Evolutionary conservation across 768 basidiomycete genomes (phyloP).

Genomic region (Rhodosporidiobolus odoratus): DNA sequence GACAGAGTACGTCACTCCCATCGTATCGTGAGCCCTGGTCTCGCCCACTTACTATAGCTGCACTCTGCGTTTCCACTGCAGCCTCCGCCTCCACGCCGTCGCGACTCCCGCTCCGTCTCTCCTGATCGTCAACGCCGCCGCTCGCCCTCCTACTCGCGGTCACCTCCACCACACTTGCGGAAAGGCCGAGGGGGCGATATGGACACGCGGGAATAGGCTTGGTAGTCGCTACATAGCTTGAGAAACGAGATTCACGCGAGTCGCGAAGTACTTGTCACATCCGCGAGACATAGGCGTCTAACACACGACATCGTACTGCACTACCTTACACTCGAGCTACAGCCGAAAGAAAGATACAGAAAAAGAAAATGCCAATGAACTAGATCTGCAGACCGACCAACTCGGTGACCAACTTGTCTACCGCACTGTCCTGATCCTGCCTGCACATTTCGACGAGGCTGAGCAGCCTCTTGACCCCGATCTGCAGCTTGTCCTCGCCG

Average conservation of each 20-base stretch:
- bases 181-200: neutral
- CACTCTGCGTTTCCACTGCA: neutral
- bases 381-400: neutral
- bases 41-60: neutral
- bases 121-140: constrained; percentile 5
- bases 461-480: constrained; percentile 91
- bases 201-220: neutral
- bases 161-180: neutral
- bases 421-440: constrained; percentile 54
- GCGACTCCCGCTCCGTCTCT: constrained; percentile 17
- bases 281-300: no score
- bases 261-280: no score
- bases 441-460: constrained; percentile 92
- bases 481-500: constrained; percentile 57
- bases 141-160: neutral
- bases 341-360: neutral
- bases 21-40: neutral
- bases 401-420: constrained; percentile 28
- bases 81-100: neutral
- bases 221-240: neutral
- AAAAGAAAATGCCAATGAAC: neutral
- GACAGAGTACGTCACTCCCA: neutral
- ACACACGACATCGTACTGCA: no score
- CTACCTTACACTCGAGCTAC: no score
- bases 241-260: no score